A percentile compares a stretch with the other conserved stretches of the same genome.
These are phyloP conservation scores for Aspergillus biplanus DNA, from an alignment of 495 filamentous ascomycete species.

Conservation along the genomic window DNA sequence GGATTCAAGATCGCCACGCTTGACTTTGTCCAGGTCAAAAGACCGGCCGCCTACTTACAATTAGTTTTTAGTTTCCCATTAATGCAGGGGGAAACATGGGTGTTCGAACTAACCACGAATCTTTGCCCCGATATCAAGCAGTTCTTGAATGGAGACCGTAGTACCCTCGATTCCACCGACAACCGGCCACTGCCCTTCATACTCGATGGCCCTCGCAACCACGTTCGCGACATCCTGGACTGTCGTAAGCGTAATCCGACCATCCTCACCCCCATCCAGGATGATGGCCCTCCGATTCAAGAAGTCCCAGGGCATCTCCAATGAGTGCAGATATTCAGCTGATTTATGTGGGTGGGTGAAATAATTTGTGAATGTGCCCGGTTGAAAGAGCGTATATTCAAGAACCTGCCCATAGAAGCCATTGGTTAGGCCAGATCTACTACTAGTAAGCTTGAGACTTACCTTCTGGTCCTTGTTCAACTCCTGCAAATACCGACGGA, in stretches of 20 bases:
- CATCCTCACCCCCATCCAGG: constrained; percentile 49
- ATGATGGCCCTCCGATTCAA: constrained; percentile 51
- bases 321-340: constrained; percentile 47
- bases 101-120: constrained; percentile 56
- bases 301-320: constrained; percentile 51
- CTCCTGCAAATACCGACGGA: constrained; percentile 52
- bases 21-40: constrained; percentile 46
- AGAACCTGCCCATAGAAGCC: too few species aligned
- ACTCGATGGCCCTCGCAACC: constrained; percentile 55
- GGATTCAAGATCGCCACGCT: constrained; percentile 47
- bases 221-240: constrained; percentile 49
- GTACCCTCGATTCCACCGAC: constrained; percentile 57
- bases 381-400: constrained; percentile 62
- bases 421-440: too few species aligned
- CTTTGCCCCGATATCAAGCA: constrained; percentile 51
- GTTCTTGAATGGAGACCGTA: constrained; percentile 39
- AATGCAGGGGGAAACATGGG: too few species aligned
- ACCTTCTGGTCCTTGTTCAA: constrained; percentile 56
- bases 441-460: too few species aligned
- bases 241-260: constrained; percentile 49
- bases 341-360: constrained; percentile 53
- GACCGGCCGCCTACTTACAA: background rate
- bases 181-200: constrained; percentile 58
- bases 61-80: background rate
- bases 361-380: constrained; percentile 59